Evolutionary conservation across 495 filamentous ascomycete species (phyloP), one percentile per base, ranked within the genome.

Genomic region (Rhizodiscina lignyota): DNA sequence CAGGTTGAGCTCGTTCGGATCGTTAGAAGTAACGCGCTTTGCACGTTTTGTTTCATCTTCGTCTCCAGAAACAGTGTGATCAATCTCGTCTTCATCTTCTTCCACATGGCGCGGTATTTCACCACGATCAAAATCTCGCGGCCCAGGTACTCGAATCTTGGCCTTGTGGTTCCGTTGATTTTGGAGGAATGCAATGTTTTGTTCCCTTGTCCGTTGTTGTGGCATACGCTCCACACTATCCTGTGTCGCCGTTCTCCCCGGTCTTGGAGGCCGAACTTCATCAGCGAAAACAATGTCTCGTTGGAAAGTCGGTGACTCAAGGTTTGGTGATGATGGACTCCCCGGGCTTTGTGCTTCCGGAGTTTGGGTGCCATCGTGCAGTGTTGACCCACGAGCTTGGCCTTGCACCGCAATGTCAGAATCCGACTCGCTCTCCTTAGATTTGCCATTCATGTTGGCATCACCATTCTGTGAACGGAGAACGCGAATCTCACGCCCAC

Each of bases 181-280:
- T 53, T 92, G 75, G 13, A 92, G 52, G 47, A 94, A 83, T 2
- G 78, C 80, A 42, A 93, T 86, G 48, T 87, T 78, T 39, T 84
- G 75, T 37, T 84, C 80, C 13, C 74, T 68, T 30, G 59, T 66
- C 34, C 63, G 38, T 34, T 70, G 67, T 2, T 61, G 53, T 0
- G 68, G 65, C 2, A 81, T 63, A 5, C 62, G 41, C 16, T 55
- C 57, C 22, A 39, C 24, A 27, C 24, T 13, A 22, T 43, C 37
- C 4, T 28, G 12, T 15, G 4, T 18, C 1, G 61, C 53, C 4
- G 62, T 55, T 13, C 49, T 49, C 17, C 57, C 13, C 4, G 52
- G 52, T 36, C 66, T 54, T 39, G 62, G 64, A 33, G 55, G 58
- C 30, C 55, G 60, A n/a, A 77, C 60, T 28, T 72, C 65, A 27